Evolutionary conservation across 139 green algal genomes (phyloP).

Genomic region (Picocystis salinarum): DNA sequence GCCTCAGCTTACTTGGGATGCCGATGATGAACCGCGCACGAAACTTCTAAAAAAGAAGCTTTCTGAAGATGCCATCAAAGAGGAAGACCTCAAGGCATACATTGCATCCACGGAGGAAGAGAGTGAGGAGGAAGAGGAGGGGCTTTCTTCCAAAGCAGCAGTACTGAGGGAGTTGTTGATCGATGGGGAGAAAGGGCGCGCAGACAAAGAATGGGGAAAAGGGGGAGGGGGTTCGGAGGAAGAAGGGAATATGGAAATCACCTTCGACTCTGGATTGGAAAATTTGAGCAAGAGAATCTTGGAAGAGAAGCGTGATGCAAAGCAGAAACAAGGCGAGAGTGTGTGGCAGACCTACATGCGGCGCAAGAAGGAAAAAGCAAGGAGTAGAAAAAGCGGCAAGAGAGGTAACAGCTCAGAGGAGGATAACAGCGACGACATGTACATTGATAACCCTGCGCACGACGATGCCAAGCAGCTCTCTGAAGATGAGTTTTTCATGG

Average conservation of each 20-base stretch:
- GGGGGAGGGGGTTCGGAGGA: slow-evolving; percentile 4
- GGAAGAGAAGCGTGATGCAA: slow-evolving; percentile 34
- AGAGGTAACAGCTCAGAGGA: slow-evolving; percentile 4
- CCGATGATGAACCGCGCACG: slow-evolving; percentile 49
- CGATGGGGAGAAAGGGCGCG: slow-evolving; percentile 5
- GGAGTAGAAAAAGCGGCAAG: slow-evolving; percentile 1
- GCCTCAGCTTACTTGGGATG: slow-evolving; percentile 81
- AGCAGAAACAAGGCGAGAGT: slow-evolving; percentile 33
- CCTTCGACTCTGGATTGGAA: slow-evolving; percentile 48
- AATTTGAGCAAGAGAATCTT: slow-evolving; percentile 43
- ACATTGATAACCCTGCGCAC: too few relatives aligned
- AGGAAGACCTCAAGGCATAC: slow-evolving; percentile 73
- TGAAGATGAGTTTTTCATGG: too few relatives aligned
- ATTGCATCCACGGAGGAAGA: slow-evolving; percentile 26
- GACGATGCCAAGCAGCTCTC: too few relatives aligned
- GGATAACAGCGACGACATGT: too few relatives aligned
- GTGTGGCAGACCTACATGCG: slow-evolving; percentile 63
- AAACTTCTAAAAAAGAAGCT: slow-evolving; percentile 25
- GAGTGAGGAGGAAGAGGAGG: slow-evolving; percentile 10
- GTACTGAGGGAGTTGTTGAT: slow-evolving; percentile 5
- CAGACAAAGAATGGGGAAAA: not conserved
- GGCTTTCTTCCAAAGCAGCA: too few relatives aligned
- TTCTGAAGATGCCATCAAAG: slow-evolving; percentile 59
- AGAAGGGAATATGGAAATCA: slow-evolving; percentile 22
- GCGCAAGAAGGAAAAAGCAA: slow-evolving; percentile 12